These are phyloP conservation scores for Penicillium sp. DNA, from an alignment of 2,329 filamentous ascomycete species.

Conservation along the genomic window DNA sequence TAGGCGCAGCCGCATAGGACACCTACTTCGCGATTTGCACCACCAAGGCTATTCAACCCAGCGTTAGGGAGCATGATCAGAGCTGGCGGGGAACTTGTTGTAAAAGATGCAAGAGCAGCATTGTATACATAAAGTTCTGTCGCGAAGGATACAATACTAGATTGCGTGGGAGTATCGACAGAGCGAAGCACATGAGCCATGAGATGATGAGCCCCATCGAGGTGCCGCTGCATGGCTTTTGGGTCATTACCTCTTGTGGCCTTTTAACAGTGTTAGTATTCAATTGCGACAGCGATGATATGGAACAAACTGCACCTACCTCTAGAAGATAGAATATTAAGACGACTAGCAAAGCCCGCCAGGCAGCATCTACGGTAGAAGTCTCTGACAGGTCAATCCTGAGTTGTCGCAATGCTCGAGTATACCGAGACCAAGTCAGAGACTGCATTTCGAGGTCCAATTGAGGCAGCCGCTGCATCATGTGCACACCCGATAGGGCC, in stretches of 20 bases:
- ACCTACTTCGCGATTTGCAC: constrained; percentile 1
- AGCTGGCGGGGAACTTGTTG: constrained; percentile 2
- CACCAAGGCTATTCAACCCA: background rate
- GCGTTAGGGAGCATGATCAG: background rate
- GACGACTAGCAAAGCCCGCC: constrained; percentile 13
- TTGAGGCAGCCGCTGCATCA: constrained; percentile 16
- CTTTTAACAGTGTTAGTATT: background rate
- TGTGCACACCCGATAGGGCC: constrained; percentile 13
- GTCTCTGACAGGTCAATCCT: constrained; percentile 11
- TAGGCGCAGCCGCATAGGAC: constrained; percentile 19
- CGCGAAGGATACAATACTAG: constrained; percentile 12
- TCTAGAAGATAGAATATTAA: constrained; percentile 19
- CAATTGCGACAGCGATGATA: background rate
- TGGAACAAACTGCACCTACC: background rate
- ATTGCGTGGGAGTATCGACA: background rate
- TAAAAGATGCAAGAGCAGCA: constrained; percentile 18
- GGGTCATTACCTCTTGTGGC: constrained; percentile 16
- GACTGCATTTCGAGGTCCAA: constrained; percentile 8
- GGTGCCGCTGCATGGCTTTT: constrained; percentile 17
- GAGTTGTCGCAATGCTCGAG: constrained; percentile 14
- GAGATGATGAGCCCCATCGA: constrained; percentile 17
- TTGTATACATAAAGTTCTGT: constrained; percentile 18
- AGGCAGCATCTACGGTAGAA: constrained; percentile 8
- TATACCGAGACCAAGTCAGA: constrained; percentile 16
- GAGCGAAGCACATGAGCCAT: constrained; percentile 15